Evolutionary conservation across 1,284 basidiomycete genomes (phyloP).

Genomic region (Flammula alnicola): DNA sequence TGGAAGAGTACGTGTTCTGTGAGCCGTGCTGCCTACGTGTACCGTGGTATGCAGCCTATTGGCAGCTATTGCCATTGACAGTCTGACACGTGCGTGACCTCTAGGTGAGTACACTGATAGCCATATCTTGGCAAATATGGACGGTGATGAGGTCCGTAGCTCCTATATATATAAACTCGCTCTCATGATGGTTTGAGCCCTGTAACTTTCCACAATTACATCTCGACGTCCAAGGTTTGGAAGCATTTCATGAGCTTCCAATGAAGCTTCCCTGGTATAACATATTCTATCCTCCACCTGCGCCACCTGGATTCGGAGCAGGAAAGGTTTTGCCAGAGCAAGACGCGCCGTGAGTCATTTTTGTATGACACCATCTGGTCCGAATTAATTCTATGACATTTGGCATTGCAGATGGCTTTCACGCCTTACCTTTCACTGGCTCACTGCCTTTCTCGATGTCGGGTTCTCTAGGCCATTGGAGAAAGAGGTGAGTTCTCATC

Average conservation of each 20-base stretch:
- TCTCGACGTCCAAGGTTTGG: too few relatives aligned
- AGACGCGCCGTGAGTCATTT: slow-evolving; percentile 38
- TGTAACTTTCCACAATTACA: too few relatives aligned
- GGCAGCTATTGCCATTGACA: too few relatives aligned
- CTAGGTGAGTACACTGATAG: too few relatives aligned
- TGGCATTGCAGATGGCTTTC: slow-evolving; percentile 43
- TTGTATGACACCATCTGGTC: background rate
- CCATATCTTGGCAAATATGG: too few relatives aligned
- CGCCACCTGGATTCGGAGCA: slow-evolving; percentile 46
- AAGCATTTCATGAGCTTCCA: background rate
- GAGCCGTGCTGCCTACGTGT: too few relatives aligned
- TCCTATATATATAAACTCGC: too few relatives aligned
- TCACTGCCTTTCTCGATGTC: slow-evolving; percentile 54
- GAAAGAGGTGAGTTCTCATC: slow-evolving; percentile 49
- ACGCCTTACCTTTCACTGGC: slow-evolving; percentile 53
- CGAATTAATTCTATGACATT: background rate
- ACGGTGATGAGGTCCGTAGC: too few relatives aligned
- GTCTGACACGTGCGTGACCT: too few relatives aligned
- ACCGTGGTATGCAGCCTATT: too few relatives aligned
- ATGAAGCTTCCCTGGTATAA: slow-evolving; percentile 32
- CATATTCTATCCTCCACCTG: slow-evolving; percentile 42
- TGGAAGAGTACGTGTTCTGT: too few relatives aligned
- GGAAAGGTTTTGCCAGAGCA: slow-evolving; percentile 46
- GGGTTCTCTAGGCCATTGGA: slow-evolving; percentile 60
- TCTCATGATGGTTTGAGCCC: too few relatives aligned